Percentiles rank a stretch among this genome's conserved stretches.
These are phyloP conservation scores for Pseudogymnoascus pannorum DNA, from an alignment of 2,329 filamentous ascomycete species.

Conservation along the genomic window DNA sequence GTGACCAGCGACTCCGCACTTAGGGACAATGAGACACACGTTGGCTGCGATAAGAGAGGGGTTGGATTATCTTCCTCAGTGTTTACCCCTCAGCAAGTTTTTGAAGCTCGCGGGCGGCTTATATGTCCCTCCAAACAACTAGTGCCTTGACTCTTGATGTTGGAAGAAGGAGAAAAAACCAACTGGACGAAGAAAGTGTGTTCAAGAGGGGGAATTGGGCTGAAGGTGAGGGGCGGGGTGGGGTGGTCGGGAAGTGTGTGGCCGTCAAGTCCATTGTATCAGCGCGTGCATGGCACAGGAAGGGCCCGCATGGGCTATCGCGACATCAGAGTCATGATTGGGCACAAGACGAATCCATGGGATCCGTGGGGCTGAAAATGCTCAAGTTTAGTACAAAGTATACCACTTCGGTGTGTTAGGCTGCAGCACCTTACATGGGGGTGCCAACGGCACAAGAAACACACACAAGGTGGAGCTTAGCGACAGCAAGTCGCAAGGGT, in stretches of 20 bases:
- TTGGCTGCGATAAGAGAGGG: neutral
- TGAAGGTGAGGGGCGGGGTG: constrained; percentile 8
- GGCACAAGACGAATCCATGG: neutral
- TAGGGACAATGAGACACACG: neutral
- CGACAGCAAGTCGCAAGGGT: constrained; percentile 1
- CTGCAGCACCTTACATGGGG: neutral
- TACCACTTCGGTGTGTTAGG: constrained; percentile 2
- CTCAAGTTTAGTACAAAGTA: neutral
- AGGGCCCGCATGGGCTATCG: neutral
- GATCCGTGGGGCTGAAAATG: constrained; percentile 8
- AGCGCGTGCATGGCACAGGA: neutral
- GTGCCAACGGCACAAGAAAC: constrained; percentile 2
- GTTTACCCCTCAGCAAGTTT: constrained; percentile 7
- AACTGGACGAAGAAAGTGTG: neutral
- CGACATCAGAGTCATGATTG: neutral
- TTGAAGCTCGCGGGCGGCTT: constrained; percentile 3
- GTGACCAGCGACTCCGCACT: constrained; percentile 1
- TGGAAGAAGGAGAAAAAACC: constrained; percentile 4
- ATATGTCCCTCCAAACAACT: constrained; percentile 6
- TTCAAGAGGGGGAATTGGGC: neutral
- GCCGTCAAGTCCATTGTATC: neutral
- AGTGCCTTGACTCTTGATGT: neutral
- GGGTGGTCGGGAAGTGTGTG: constrained; percentile 2
- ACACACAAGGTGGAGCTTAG: neutral
- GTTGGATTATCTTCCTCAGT: neutral